phyloP scores from a whole-genome alignment of 2,329 filamentous ascomycete genomes.

The Nigrospora osmanthi region DNA sequence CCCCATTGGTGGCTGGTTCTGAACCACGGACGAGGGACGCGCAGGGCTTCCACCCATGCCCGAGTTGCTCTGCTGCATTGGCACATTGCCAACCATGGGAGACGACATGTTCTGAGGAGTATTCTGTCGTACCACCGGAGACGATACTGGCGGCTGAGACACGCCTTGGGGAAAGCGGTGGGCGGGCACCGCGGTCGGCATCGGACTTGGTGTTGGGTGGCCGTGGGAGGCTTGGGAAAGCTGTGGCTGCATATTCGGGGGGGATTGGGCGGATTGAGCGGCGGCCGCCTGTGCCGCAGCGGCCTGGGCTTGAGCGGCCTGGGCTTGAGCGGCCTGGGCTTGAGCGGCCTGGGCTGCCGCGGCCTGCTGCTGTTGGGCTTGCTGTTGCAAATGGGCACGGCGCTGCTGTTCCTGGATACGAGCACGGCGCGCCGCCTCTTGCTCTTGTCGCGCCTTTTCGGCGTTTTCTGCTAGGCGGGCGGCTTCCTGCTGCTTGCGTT shows the following conservation, averaged over 20 bases:
- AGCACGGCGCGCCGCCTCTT: background rate
- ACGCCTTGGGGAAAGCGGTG: slow-evolving; percentile 46
- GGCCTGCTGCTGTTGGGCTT: slow-evolving; percentile 34
- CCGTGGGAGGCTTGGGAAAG: slow-evolving; percentile 32
- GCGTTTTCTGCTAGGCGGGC: slow-evolving; percentile 25
- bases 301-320: slow-evolving; percentile 12
- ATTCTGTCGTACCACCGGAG: slow-evolving; percentile 57
- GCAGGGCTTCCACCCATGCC: slow-evolving; percentile 62
- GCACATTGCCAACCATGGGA: slow-evolving; percentile 52
- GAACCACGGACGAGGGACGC: slow-evolving; percentile 58
- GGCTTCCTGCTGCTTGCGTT: slow-evolving; percentile 34
- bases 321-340: slow-evolving; percentile 23
- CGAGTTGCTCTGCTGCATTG: slow-evolving; percentile 59
- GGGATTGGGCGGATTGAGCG: slow-evolving; percentile 22
- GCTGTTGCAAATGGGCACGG: slow-evolving; percentile 28
- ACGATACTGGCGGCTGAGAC: slow-evolving; percentile 57
- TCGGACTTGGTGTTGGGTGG: slow-evolving; percentile 30
- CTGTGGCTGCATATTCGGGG: slow-evolving; percentile 18
- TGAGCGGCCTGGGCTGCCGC: slow-evolving; percentile 27
- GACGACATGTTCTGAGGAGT: slow-evolving; percentile 60
- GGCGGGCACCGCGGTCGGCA: slow-evolving; percentile 27
- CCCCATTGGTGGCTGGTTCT: slow-evolving; percentile 47
- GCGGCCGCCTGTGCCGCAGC: slow-evolving; percentile 21
- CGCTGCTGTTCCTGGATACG: background rate
- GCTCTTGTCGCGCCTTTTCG: background rate